Evolutionary conservation across 305 asterid genomes (phyloP).

Genomic region (Fraxinus albicans): DNA sequence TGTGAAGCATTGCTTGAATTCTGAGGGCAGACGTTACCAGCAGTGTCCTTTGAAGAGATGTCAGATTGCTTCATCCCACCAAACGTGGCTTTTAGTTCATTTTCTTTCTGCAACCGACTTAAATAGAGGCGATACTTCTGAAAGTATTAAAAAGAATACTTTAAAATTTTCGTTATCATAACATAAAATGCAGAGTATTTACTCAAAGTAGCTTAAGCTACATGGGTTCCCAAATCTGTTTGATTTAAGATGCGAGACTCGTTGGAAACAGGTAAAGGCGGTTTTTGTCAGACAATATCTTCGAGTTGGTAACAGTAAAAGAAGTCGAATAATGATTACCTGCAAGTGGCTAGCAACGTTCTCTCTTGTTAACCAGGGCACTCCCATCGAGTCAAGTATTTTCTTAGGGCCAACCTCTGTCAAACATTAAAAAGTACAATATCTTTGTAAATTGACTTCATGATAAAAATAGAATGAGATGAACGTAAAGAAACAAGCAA

Average conservation of each 20-base stretch:
- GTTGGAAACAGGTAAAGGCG: background rate
- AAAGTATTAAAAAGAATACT: conserved; percentile 29
- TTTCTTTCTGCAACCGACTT: conserved; percentile 74
- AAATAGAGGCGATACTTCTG: conserved; percentile 96
- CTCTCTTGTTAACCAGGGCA: conserved; percentile 89
- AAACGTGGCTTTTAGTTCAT: conserved; percentile 51
- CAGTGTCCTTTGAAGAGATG: conserved; percentile 35
- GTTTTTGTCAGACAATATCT: background rate
- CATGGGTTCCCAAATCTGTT: background rate
- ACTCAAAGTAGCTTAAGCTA: background rate
- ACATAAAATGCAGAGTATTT: background rate
- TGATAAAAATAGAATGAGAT: background rate
- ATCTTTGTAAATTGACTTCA: background rate
- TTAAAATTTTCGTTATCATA: conserved; percentile 15
- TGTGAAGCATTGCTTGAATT: conserved; percentile 26
- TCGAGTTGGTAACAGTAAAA: background rate
- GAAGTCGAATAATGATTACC: conserved; percentile 39
- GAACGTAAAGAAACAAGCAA: background rate
- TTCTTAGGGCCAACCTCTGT: conserved; percentile 97
- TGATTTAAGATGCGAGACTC: background rate
- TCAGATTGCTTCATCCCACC: conserved; percentile 45
- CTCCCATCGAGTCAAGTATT: conserved; percentile 88
- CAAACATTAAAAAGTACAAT: conserved; percentile 7
- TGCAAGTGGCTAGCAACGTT: conserved; percentile 96
- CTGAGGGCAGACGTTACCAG: conserved; percentile 34